A percentile compares a stretch with the other conserved stretches of the same genome.
These are phyloP conservation scores for Boletus sp. DNA, from an alignment of 768 basidiomycete genomes.

Conservation along the genomic window DNA sequence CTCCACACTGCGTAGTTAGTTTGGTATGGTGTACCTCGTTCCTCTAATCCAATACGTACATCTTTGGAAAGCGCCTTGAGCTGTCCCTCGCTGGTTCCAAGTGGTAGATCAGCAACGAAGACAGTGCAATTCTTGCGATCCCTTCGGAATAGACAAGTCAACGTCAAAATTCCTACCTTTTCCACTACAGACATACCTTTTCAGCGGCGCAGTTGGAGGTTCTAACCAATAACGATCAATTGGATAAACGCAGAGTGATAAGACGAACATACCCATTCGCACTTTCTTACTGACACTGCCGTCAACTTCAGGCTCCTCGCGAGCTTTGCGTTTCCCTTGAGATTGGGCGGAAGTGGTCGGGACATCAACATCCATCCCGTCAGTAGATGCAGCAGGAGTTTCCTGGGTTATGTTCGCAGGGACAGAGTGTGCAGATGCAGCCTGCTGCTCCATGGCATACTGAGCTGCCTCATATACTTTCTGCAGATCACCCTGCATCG, in stretches of 20 bases:
- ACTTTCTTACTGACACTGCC: slow-evolving; percentile 60
- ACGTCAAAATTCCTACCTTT: neutral
- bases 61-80: slow-evolving; percentile 78
- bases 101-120: slow-evolving; percentile 73
- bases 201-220: slow-evolving; percentile 47
- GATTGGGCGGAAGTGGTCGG: slow-evolving; percentile 5
- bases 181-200: slow-evolving; percentile 45
- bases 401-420: slow-evolving; percentile 7
- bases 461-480: slow-evolving; percentile 54
- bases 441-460: slow-evolving; percentile 41
- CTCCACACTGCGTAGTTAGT: slow-evolving; percentile 69
- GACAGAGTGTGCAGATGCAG: slow-evolving; percentile 26
- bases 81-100: slow-evolving; percentile 58
- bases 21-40: neutral
- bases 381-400: neutral
- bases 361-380: slow-evolving; percentile 44
- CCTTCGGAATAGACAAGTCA: slow-evolving; percentile 39
- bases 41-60: slow-evolving; percentile 43
- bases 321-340: no score
- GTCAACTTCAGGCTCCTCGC: no score
- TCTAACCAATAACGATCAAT: slow-evolving; percentile 32
- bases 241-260: neutral
- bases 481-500: slow-evolving; percentile 26
- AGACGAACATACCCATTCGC: slow-evolving; percentile 47
- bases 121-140: slow-evolving; percentile 96